Percentiles rank a stretch among this genome's conserved stretches.
phyloP scores from a whole-genome alignment of 2,329 filamentous ascomycete species.

The Cercospora sp. region DNA sequence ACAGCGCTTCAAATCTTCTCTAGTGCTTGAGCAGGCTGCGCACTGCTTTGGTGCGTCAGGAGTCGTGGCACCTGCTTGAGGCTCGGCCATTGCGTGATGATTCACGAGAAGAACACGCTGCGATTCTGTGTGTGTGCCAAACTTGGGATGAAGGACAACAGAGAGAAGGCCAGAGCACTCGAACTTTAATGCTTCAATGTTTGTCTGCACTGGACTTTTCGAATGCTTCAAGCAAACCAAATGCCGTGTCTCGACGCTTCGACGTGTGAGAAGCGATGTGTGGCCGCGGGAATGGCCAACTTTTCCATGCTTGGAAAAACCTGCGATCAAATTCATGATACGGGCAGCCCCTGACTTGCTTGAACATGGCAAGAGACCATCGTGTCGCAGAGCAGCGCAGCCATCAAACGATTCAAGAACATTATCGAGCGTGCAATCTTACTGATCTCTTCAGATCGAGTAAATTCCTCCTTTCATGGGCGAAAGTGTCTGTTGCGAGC shows the following conservation, averaged over 20 bases:
- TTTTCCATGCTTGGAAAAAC: background rate
- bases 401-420: no score
- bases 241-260: background rate
- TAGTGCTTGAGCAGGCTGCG: slow-evolving; percentile 28
- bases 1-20: slow-evolving; percentile 27
- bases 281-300: background rate
- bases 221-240: background rate
- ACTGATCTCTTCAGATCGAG: no score
- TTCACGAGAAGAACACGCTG: background rate
- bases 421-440: no score
- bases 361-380: background rate
- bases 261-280: background rate
- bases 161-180: background rate
- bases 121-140: background rate
- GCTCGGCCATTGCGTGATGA: background rate
- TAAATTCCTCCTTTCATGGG: no score
- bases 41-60: background rate
- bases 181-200: background rate
- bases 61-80: background rate
- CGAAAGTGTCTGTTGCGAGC: no score
- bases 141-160: background rate
- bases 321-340: background rate
- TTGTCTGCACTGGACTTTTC: background rate
- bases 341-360: background rate
- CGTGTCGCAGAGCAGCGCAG: background rate